A percentile compares a stretch with the other conserved stretches of the same genome.
These are phyloP conservation scores for Myriosclerotinia curreyana DNA, from an alignment of 2,329 filamentous ascomycete species.

Conservation along the genomic window DNA sequence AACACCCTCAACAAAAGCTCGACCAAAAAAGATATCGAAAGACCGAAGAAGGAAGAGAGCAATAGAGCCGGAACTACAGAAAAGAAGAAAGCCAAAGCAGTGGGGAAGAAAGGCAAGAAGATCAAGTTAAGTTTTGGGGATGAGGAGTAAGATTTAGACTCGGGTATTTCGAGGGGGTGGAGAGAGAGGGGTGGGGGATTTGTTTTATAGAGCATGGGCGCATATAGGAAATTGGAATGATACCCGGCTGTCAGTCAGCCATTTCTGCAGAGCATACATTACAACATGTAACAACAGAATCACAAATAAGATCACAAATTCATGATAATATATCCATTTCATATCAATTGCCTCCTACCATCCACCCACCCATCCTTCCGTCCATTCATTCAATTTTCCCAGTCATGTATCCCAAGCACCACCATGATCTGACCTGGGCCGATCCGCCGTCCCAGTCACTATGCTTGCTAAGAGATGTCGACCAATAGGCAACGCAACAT, in stretches of 20 bases:
- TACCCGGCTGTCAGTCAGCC: conserved; percentile 12
- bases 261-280: background rate
- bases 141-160: conserved; percentile 44
- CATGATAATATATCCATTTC: background rate
- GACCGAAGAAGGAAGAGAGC: background rate
- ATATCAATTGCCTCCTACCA: background rate
- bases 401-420: background rate
- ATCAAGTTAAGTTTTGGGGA: conserved; percentile 67
- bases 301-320: background rate
- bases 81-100: conserved; percentile 35
- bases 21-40: background rate
- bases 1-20: background rate
- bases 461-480: background rate
- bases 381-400: conserved; percentile 8
- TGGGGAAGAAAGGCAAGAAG: conserved; percentile 49
- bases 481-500: background rate
- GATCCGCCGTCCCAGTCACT: background rate
- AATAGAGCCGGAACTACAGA: conserved; percentile 14
- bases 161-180: background rate
- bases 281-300: background rate
- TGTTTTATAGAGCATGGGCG: background rate
- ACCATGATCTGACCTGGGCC: conserved; percentile 6
- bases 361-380: background rate
- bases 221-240: background rate
- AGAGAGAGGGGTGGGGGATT: too few species aligned